Evolutionary conservation across 2,329 filamentous ascomycete genomes (phyloP).

Genomic region (Alternaria arbusti): DNA sequence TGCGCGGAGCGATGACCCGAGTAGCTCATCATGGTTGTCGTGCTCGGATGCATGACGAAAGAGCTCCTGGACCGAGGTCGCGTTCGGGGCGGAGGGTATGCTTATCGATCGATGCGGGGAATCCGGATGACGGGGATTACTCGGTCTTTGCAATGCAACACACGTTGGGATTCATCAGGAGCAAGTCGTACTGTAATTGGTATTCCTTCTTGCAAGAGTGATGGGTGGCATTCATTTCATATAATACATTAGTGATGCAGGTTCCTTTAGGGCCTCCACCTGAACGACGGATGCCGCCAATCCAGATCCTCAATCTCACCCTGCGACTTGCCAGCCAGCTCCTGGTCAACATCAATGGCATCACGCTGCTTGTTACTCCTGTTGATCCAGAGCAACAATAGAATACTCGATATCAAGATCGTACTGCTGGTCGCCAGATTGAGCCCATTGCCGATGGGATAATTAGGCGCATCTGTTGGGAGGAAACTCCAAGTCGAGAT

Average conservation of each 20-base stretch:
- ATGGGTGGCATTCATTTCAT: not conserved
- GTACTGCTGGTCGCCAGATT: constrained; percentile 69
- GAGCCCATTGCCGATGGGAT: constrained; percentile 73
- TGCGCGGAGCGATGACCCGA: not conserved
- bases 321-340: constrained; percentile 58
- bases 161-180: not conserved
- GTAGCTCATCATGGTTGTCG: constrained; percentile 2
- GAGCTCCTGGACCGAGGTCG: constrained; percentile 17
- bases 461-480: constrained; percentile 68
- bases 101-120: constrained; percentile 15
- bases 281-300: constrained; percentile 65
- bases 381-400: constrained; percentile 66
- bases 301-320: constrained; percentile 45
- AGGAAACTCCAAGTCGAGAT: constrained; percentile 71
- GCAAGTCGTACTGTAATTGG: not conserved
- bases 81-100: not conserved
- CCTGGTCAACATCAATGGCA: constrained; percentile 60
- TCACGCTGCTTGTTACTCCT: constrained; percentile 67
- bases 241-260: not conserved
- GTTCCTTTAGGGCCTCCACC: constrained; percentile 59
- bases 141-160: not conserved
- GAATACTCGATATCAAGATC: constrained; percentile 60
- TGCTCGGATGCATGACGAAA: constrained; percentile 18
- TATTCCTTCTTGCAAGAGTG: not conserved
- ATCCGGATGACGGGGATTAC: not conserved